Percentiles rank a stretch among this genome's conserved stretches.
Conservation (phyloP, 345 rosid species). For the Stellera chamaejasme region DNA sequence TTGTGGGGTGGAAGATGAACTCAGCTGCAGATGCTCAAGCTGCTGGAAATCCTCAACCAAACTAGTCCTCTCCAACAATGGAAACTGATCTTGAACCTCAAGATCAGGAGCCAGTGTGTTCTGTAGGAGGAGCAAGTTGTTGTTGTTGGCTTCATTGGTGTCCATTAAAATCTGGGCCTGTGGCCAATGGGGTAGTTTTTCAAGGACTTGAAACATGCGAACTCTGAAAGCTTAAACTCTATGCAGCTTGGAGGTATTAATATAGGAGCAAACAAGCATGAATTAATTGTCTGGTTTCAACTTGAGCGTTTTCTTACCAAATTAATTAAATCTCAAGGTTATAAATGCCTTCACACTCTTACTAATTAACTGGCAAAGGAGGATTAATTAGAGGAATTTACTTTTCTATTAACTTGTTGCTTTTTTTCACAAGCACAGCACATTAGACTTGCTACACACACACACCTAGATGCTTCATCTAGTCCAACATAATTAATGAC, state of each 20-base stretch:
- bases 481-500: too few relatives aligned
- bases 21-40: slow-evolving; percentile 34
- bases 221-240: slow-evolving; percentile 6
- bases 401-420: too few relatives aligned
- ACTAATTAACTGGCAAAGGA: too few relatives aligned
- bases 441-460: too few relatives aligned
- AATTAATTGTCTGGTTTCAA: slow-evolving; percentile 10
- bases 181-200: slow-evolving; percentile 8
- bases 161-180: slow-evolving; percentile 11
- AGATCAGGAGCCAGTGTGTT: slow-evolving; percentile 10
- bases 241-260: slow-evolving; percentile 3
- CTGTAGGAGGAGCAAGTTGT: slow-evolving; percentile 19
- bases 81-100: slow-evolving; percentile 26
- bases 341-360: too few relatives aligned
- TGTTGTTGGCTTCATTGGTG: slow-evolving; percentile 14
- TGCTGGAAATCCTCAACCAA: slow-evolving; percentile 50
- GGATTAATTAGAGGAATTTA: too few relatives aligned
- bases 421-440: too few relatives aligned
- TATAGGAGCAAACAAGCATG: slow-evolving; percentile 7
- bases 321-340: too few relatives aligned
- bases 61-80: slow-evolving; percentile 20
- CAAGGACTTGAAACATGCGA: not conserved
- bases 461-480: too few relatives aligned
- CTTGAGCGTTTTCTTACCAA: slow-evolving; percentile 9
- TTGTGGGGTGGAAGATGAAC: slow-evolving; percentile 35